phyloP scores from a whole-genome alignment of 208 protist species.

The Trypanosomatidae sp. region DNA sequence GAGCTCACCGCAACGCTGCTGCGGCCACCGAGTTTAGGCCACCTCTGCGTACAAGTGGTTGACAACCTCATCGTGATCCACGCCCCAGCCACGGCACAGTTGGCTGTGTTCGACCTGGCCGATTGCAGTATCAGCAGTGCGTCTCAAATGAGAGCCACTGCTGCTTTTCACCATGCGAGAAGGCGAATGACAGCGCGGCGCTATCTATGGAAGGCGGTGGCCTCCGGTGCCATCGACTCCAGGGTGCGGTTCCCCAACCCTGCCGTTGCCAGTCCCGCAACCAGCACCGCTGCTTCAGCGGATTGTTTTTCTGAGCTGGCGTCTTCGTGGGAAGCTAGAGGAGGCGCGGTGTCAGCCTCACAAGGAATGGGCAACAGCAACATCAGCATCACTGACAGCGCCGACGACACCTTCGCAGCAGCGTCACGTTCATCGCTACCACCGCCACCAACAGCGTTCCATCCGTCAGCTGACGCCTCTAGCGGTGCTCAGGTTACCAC shows the following conservation, averaged over 20 bases:
- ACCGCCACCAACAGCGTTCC: no score
- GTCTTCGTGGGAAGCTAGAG: not conserved
- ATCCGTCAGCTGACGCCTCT: not conserved
- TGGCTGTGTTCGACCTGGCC: conserved; percentile 43
- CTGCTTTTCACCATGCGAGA: not conserved
- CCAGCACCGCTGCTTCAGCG: not conserved
- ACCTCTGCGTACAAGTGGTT: conserved; percentile 45
- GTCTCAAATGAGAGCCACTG: not conserved
- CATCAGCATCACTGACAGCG: not conserved
- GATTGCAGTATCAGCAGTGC: conserved; percentile 3
- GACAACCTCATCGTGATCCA: conserved; percentile 61
- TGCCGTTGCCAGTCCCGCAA: not conserved
- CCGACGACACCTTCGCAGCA: not conserved
- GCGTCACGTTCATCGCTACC: not conserved
- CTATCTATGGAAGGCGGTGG: conserved; percentile 3
- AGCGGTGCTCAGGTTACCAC: not conserved
- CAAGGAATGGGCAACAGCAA: not conserved
- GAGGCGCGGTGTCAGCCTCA: not conserved
- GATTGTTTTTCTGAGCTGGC: not conserved
- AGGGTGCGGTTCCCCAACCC: not conserved
- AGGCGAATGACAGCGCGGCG: not conserved
- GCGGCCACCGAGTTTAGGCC: not conserved
- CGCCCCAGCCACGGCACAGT: conserved; percentile 10
- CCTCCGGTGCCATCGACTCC: conserved; percentile 1
- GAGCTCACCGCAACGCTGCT: not conserved